Conservation (phyloP, 2,329 filamentous ascomycete species). For the Monosporascus sp. region DNA sequence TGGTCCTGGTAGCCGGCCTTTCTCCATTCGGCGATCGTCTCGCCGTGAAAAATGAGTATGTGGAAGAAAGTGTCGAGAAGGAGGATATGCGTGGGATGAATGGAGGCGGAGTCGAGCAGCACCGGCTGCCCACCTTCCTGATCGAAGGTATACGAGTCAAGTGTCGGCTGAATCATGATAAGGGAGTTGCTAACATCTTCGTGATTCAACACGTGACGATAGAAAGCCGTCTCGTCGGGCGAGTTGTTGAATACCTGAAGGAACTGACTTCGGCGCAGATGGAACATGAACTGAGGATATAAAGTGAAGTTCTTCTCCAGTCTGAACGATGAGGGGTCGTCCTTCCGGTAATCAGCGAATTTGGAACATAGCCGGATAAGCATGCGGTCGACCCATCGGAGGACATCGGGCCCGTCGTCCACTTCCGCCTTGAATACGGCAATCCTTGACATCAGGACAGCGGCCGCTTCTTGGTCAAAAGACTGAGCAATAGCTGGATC, state of each 20-base stretch:
- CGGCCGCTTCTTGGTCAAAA: constrained; percentile 96
- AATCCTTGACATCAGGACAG: constrained; percentile 97
- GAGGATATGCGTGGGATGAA: constrained; percentile 88
- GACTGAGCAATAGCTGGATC: constrained; percentile 94
- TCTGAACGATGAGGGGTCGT: constrained; percentile 94
- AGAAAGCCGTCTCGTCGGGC: constrained; percentile 98
- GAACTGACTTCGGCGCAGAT: constrained; percentile 93
- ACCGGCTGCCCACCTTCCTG: constrained; percentile 90
- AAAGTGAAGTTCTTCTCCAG: constrained; percentile 98
- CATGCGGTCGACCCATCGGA: constrained; percentile 98
- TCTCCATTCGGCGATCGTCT: constrained; percentile 96
- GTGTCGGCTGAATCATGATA: constrained; percentile 97
- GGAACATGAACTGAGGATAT: constrained; percentile 99
- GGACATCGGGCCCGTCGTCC: constrained; percentile 95
- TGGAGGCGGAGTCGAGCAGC: constrained; percentile 92
- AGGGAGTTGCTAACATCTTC: constrained; percentile 96
- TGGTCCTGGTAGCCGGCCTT: constrained; percentile 98
- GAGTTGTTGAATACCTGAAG: constrained; percentile 99
- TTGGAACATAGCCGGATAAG: constrained; percentile 92
- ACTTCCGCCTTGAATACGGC: constrained; percentile 98
- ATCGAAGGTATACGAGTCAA: constrained; percentile 96
- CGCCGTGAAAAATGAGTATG: constrained; percentile 97
- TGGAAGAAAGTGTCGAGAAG: constrained; percentile 99
- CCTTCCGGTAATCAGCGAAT: constrained; percentile 97
- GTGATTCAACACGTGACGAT: constrained; percentile 92